Percentiles rank a stretch among this genome's conserved stretches.
phyloP scores from a whole-genome alignment of 2,329 filamentous ascomycete species.

The Fusarium sp. region DNA sequence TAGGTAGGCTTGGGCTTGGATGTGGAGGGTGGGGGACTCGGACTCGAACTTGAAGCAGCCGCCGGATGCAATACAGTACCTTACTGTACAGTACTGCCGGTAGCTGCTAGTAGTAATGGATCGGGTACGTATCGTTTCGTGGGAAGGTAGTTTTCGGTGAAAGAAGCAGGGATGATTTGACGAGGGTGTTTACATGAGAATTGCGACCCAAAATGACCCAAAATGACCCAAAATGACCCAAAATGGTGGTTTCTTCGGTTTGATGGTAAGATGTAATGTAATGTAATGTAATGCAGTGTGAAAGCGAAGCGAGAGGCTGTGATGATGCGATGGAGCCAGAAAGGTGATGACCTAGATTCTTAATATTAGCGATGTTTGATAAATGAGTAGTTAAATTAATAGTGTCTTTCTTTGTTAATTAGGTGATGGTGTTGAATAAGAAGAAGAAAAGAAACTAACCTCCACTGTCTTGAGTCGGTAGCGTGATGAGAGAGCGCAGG shows the following conservation, averaged over 20 bases:
- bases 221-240: conserved; percentile 20
- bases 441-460: conserved; percentile 19
- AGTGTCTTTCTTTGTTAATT: conserved; percentile 25
- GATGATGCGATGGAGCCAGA: conserved; percentile 8
- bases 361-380: background rate
- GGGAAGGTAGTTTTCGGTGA: conserved; percentile 45
- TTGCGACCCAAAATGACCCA: conserved; percentile 29
- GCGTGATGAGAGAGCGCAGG: conserved; percentile 10
- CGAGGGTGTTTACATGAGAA: conserved; percentile 24
- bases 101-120: conserved; percentile 7
- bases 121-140: conserved; percentile 28
- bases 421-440: conserved; percentile 31
- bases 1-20: conserved; percentile 25
- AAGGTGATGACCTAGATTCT: background rate
- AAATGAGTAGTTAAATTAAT: background rate
- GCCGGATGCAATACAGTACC: background rate
- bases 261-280: background rate
- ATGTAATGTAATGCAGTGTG: background rate
- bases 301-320: background rate
- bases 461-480: conserved; percentile 14
- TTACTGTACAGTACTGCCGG: background rate
- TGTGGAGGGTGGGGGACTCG: conserved; percentile 32
- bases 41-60: conserved; percentile 18
- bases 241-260: conserved; percentile 7
- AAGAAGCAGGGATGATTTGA: conserved; percentile 46